phyloP scores from a whole-genome alignment of 2,329 filamentous ascomycete genomes.

The Sphaerulina vaccinii region DNA sequence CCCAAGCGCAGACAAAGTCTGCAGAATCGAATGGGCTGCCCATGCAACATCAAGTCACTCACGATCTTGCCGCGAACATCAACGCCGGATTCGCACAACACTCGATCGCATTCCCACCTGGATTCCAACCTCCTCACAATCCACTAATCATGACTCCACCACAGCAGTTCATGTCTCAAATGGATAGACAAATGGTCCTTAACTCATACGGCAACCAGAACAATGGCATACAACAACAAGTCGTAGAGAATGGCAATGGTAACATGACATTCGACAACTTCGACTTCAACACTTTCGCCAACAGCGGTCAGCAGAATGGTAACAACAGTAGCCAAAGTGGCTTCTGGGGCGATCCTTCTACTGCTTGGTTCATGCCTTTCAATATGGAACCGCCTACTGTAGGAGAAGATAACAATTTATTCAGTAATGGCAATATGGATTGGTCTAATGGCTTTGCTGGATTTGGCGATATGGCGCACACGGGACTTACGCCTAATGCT shows the following conservation, averaged over 20 bases:
- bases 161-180: slow-evolving; percentile 59
- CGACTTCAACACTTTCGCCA: slow-evolving; percentile 29
- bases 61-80: slow-evolving; percentile 24
- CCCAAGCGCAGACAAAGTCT: slow-evolving; percentile 20
- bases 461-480: slow-evolving; percentile 27
- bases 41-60: slow-evolving; percentile 23
- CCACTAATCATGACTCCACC: slow-evolving; percentile 32
- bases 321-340: slow-evolving; percentile 20
- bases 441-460: slow-evolving; percentile 32
- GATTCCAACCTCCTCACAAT: slow-evolving; percentile 35
- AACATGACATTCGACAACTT: slow-evolving; percentile 28
- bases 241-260: slow-evolving; percentile 17
- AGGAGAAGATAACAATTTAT: slow-evolving; percentile 40
- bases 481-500: slow-evolving; percentile 27
- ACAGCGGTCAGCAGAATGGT: slow-evolving; percentile 8
- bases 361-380: slow-evolving; percentile 90
- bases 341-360: slow-evolving; percentile 46
- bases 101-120: slow-evolving; percentile 46
- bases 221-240: slow-evolving; percentile 15
- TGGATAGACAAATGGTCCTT: slow-evolving; percentile 75
- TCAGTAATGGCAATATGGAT: slow-evolving; percentile 33
- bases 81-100: slow-evolving; percentile 38
- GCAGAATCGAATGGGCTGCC: background rate
- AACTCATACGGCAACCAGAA: slow-evolving; percentile 63
- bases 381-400: slow-evolving; percentile 72